These are phyloP conservation scores for Hordeum marinum DNA, from an alignment of 176 grass and related monocot genomes.

Conservation along the genomic window DNA sequence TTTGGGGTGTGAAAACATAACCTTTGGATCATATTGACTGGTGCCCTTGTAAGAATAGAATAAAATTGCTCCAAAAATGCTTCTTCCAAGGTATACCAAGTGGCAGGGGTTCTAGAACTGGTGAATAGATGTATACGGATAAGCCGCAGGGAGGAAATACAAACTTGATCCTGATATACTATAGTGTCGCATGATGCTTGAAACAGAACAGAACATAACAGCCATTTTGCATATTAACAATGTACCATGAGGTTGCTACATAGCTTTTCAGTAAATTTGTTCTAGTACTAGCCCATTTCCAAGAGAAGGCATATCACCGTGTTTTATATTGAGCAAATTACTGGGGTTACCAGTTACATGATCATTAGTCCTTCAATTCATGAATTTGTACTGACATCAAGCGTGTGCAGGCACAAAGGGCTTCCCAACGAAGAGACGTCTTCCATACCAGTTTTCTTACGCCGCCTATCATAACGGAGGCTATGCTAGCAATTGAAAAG, in stretches of 20 bases:
- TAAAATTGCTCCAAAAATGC: background rate
- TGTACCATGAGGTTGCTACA: background rate
- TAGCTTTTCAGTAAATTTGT: background rate
- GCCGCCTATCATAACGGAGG: conserved; percentile 67
- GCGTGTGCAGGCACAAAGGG: conserved; percentile 50
- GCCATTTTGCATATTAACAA: background rate
- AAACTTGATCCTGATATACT: background rate
- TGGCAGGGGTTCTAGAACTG: background rate
- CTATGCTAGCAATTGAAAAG: conserved; percentile 64
- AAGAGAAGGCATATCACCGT: background rate
- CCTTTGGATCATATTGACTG: background rate
- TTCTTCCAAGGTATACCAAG: background rate
- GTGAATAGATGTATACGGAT: background rate
- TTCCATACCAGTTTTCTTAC: conserved; percentile 81
- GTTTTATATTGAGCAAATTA: background rate
- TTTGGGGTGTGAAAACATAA: background rate
- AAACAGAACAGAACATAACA: background rate
- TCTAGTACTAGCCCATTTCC: background rate
- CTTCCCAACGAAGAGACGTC: conserved; percentile 64
- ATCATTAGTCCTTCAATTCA: background rate
- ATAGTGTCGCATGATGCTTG: background rate
- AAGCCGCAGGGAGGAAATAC: background rate
- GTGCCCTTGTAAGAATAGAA: background rate
- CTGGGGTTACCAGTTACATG: background rate
- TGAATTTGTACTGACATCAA: background rate